Percentiles rank a stretch among this genome's conserved stretches.
Conservation (phyloP, 805 yeast genomes). For the Metschnikowia continentalis region DNA sequence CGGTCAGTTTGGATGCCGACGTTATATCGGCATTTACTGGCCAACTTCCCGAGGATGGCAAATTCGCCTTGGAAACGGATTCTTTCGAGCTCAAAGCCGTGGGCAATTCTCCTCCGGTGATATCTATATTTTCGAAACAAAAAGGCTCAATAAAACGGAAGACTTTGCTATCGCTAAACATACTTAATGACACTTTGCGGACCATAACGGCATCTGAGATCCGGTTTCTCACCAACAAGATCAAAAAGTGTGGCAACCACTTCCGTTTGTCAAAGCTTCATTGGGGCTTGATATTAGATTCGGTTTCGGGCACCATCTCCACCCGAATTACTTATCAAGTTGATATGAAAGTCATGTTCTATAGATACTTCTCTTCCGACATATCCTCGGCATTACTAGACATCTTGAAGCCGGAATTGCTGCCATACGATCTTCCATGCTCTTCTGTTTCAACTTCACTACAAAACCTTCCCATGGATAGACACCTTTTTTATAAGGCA, state of each 20-base stretch:
- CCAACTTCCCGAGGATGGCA: neutral
- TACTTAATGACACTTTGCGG: conserved; percentile 5
- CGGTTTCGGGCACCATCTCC: conserved; percentile 4
- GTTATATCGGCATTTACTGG: neutral
- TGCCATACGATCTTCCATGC: neutral
- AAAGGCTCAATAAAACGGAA: conserved; percentile 8
- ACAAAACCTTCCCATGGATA: conserved; percentile 20
- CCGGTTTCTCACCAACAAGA: conserved; percentile 10
- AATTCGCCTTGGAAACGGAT: conserved; percentile 5
- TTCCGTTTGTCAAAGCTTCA: conserved; percentile 6
- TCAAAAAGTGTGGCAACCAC: conserved; percentile 14
- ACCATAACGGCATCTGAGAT: conserved; percentile 10
- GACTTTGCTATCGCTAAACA: conserved; percentile 12
- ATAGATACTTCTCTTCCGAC: conserved; percentile 18
- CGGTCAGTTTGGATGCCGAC: neutral
- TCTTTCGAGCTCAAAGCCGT: conserved; percentile 11
- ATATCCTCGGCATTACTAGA: conserved; percentile 9
- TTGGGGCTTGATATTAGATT: conserved; percentile 7
- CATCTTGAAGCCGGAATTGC: conserved; percentile 2
- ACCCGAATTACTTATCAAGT: conserved; percentile 7
- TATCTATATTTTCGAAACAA: conserved; percentile 6
- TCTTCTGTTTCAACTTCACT: neutral
- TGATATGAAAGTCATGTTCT: conserved; percentile 9
- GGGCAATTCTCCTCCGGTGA: conserved; percentile 7
- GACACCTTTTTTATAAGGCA: conserved; percentile 45